phyloP scores from a whole-genome alignment of 1,139 yeast genomes.

The Lodderomyces metapsilosis region DNA sequence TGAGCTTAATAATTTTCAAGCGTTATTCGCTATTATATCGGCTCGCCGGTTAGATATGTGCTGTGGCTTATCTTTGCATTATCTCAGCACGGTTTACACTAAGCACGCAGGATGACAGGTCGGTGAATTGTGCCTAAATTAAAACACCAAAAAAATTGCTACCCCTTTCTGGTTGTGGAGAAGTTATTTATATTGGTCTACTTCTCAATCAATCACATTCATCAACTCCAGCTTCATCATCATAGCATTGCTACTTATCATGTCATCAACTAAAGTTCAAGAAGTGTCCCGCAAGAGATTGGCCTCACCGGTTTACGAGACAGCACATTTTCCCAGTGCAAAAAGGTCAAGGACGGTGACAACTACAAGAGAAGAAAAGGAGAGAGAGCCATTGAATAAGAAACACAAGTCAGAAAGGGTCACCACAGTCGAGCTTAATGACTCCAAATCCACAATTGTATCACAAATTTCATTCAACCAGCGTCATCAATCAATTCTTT shows the following conservation, averaged over 20 bases:
- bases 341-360: constrained; percentile 3
- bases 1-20: neutral
- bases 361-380: neutral
- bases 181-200: too few relatives aligned
- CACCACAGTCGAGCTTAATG: neutral
- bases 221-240: too few relatives aligned
- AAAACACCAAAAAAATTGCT: too few relatives aligned
- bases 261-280: constrained; percentile 10
- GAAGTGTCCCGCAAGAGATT: constrained; percentile 13
- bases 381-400: neutral
- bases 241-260: too few relatives aligned
- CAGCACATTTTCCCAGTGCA: constrained; percentile 1
- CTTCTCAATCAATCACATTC: too few relatives aligned
- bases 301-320: constrained; percentile 5
- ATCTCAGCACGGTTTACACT: neutral
- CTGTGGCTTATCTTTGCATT: neutral
- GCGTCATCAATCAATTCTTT: constrained; percentile 14
- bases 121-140: too few relatives aligned
- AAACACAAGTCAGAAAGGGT: neutral
- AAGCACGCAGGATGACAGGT: too few relatives aligned
- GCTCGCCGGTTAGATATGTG: neutral
- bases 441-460: neutral
- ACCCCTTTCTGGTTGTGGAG: too few relatives aligned
- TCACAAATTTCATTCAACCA: constrained; percentile 10
- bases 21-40: neutral